These are phyloP conservation scores for Cryomyces minteri DNA, from an alignment of 495 filamentous ascomycete genomes.

Conservation along the genomic window DNA sequence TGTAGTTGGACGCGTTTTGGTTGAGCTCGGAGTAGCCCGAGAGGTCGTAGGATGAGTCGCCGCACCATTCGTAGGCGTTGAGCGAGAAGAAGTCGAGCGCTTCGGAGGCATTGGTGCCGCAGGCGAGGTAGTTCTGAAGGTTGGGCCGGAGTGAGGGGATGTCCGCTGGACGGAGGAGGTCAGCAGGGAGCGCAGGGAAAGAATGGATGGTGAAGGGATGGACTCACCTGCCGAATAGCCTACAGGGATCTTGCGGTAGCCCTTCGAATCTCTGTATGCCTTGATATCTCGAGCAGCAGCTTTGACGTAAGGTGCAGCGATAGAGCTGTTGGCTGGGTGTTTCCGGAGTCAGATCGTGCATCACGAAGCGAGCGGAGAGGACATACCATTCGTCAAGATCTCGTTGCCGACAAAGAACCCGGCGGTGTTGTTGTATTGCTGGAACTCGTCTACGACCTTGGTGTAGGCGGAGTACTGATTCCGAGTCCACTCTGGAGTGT, in stretches of 20 bases:
- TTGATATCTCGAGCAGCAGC: conserved; percentile 68
- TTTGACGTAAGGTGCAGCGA: conserved; percentile 65
- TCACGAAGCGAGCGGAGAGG: neutral
- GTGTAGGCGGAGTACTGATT: conserved; percentile 46
- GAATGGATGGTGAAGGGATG: neutral
- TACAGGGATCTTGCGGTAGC: conserved; percentile 68
- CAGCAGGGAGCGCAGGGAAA: neutral
- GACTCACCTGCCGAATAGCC: conserved; percentile 55
- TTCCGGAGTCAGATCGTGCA: neutral
- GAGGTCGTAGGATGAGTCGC: conserved; percentile 34
- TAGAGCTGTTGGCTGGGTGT: conserved; percentile 31
- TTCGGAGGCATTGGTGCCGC: conserved; percentile 46
- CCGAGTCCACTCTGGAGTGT: conserved; percentile 46
- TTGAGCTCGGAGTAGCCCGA: conserved; percentile 58
- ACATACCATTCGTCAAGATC: conserved; percentile 42
- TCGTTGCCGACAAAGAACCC: conserved; percentile 83
- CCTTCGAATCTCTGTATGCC: conserved; percentile 55
- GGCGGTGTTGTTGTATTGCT: conserved; percentile 57
- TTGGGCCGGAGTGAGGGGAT: conserved; percentile 64
- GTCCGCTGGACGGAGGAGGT: conserved; percentile 32
- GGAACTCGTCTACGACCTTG: conserved; percentile 62
- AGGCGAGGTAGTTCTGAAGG: conserved; percentile 79
- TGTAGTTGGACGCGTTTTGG: conserved; percentile 35
- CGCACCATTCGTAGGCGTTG: conserved; percentile 84
- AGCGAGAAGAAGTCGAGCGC: conserved; percentile 68